phyloP scores from a whole-genome alignment of 306 rosid species.

The Benincasa hispida region DNA sequence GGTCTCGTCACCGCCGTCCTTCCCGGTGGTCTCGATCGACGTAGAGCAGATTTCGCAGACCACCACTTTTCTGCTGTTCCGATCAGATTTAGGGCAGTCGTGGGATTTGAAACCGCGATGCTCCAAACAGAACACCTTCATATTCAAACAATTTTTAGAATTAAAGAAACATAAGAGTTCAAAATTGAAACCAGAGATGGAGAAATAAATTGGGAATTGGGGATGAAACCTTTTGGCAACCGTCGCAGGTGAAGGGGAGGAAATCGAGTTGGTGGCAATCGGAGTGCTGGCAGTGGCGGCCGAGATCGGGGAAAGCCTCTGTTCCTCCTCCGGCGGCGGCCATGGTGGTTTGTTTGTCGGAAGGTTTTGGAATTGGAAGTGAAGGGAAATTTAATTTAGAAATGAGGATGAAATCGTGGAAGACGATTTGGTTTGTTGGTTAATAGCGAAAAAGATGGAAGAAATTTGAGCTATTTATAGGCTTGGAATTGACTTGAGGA shows the following conservation, averaged over 20 bases:
- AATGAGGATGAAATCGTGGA: background rate
- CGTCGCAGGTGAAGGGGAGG: constrained; percentile 73
- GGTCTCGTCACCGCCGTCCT: constrained; percentile 26
- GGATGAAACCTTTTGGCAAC: constrained; percentile 35
- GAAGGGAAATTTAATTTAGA: background rate
- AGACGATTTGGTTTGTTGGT: background rate
- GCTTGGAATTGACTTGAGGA: background rate
- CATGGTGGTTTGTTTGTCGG: constrained; percentile 17
- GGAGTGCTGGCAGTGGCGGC: constrained; percentile 55
- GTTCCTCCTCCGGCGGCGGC: constrained; percentile 64
- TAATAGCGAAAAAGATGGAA: background rate
- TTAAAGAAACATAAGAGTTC: background rate
- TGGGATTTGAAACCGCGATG: constrained; percentile 72
- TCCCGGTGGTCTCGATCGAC: constrained; percentile 58
- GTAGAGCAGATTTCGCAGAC: constrained; percentile 62
- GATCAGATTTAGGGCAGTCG: constrained; percentile 54
- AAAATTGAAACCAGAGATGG: background rate
- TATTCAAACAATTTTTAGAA: background rate
- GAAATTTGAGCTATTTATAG: background rate
- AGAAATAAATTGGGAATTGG: background rate
- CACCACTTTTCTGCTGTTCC: constrained; percentile 64
- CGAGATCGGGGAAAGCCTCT: constrained; percentile 87
- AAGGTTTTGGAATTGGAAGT: background rate
- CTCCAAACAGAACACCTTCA: constrained; percentile 69
- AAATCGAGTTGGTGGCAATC: constrained; percentile 81